Evolutionary conservation across 208 protist genomes (phyloP).

Genomic region (Spongospora subterranea): DNA sequence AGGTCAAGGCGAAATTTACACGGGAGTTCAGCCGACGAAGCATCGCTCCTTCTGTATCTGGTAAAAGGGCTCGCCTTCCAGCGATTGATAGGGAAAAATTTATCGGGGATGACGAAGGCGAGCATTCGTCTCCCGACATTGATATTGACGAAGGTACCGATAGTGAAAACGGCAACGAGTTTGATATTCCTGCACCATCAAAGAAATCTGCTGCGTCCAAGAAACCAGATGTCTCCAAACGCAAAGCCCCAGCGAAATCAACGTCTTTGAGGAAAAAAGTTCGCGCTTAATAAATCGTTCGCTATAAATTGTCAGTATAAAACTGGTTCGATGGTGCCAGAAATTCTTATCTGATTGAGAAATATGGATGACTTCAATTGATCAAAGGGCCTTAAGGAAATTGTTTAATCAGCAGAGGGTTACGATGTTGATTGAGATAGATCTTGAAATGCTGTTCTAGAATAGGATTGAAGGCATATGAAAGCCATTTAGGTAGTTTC

Average conservation of each 20-base stretch:
- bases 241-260: constrained; percentile 55
- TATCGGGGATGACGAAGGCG: constrained; percentile 55
- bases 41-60: not conserved
- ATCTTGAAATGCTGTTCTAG: no score
- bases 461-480: no score
- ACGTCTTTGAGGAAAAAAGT: not conserved
- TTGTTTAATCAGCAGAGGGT: no score
- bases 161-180: constrained; percentile 62
- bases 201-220: not conserved
- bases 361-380: no score
- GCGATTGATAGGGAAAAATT: constrained; percentile 6
- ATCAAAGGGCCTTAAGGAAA: no score
- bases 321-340: no score
- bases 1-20: constrained; percentile 63
- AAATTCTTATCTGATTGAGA: no score
- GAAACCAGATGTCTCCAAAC: constrained; percentile 41
- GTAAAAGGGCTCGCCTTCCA: not conserved
- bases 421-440: no score
- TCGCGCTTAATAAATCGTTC: not conserved
- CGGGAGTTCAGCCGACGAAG: constrained; percentile 35
- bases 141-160: no score
- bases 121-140: constrained; percentile 47
- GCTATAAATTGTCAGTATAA: no score
- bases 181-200: not conserved
- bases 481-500: no score